These are phyloP conservation scores for Allomyces macrogynus DNA, from an alignment of 192 early-diverging fungal genomes.

Conservation along the genomic window DNA sequence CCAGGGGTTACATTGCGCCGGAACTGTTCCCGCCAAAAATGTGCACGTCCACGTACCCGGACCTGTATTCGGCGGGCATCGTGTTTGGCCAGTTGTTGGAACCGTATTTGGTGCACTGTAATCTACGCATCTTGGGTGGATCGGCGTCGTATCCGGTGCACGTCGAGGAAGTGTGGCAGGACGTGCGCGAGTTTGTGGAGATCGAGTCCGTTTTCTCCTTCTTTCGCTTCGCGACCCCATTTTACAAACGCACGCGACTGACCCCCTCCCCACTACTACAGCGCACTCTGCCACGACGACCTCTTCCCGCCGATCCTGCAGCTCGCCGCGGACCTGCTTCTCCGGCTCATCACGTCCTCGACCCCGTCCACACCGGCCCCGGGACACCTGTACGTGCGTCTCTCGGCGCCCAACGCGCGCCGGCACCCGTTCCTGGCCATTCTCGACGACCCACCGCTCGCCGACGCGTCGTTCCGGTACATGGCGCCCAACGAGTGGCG, in stretches of 20 bases:
- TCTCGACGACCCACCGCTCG: not conserved
- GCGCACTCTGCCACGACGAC: not conserved
- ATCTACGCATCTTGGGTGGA: constrained; percentile 49
- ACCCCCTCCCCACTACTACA: too few relatives aligned
- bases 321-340: not conserved
- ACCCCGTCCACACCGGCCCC: not conserved
- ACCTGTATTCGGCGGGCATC: constrained; percentile 47
- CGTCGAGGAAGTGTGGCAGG: not conserved
- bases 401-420: not conserved
- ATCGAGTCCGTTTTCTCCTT: not conserved
- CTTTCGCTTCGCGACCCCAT: too few relatives aligned
- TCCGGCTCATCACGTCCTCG: not conserved
- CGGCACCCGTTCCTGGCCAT: not conserved
- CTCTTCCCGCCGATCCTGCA: not conserved
- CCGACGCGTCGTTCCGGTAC: not conserved
- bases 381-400: not conserved
- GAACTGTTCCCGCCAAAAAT: constrained; percentile 23
- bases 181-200: not conserved
- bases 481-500: not conserved
- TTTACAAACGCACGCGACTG: too few relatives aligned
- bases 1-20: constrained; percentile 52
- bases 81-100: constrained; percentile 60
- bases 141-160: constrained; percentile 6
- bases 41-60: constrained; percentile 22
- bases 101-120: constrained; percentile 36